These are phyloP conservation scores for Saccharomyces hybrid DNA, from an alignment of 1,139 yeast species.

Conservation along the genomic window DNA sequence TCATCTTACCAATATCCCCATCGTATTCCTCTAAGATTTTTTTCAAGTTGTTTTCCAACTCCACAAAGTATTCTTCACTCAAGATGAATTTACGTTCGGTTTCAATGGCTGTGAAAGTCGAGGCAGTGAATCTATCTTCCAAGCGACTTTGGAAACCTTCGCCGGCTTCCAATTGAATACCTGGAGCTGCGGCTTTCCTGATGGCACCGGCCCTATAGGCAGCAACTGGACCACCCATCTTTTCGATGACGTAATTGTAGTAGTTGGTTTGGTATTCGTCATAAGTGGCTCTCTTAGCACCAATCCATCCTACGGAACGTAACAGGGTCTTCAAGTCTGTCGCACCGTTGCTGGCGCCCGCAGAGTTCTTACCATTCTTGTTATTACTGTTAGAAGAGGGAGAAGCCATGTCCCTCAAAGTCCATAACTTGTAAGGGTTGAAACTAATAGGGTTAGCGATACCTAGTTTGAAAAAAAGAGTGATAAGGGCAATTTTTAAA, in stretches of 20 bases:
- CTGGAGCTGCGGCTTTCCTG: conserved; percentile 51
- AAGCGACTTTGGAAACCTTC: conserved; percentile 78
- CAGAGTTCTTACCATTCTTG: conserved; percentile 31
- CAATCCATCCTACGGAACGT: conserved; percentile 82
- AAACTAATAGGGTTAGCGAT: conserved; percentile 64
- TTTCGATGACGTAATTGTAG: conserved; percentile 56
- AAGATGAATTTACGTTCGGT: conserved; percentile 39
- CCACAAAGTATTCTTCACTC: conserved; percentile 47
- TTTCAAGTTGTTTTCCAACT: conserved; percentile 42
- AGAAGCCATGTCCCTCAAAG: conserved; percentile 22
- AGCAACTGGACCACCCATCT: conserved; percentile 68
- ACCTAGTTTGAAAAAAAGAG: conserved; percentile 57
- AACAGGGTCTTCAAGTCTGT: conserved; percentile 34
- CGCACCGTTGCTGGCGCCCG: conserved; percentile 5
- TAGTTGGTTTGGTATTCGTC: conserved; percentile 68
- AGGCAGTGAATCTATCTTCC: conserved; percentile 23
- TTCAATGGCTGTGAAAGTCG: conserved; percentile 31
- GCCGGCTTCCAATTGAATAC: conserved; percentile 56
- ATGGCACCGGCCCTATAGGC: conserved; percentile 74
- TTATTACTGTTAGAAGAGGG: conserved; percentile 19
- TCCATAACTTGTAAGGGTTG: conserved; percentile 35
- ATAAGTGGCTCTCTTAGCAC: conserved; percentile 64
- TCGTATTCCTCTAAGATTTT: conserved; percentile 22
- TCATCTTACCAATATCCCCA: conserved; percentile 30
- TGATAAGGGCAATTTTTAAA: conserved; percentile 52